Percentiles rank a stretch among this genome's conserved stretches.
These are phyloP conservation scores for Dryadomyces quercivorus DNA, from an alignment of 2,329 filamentous ascomycete species.

Conservation along the genomic window DNA sequence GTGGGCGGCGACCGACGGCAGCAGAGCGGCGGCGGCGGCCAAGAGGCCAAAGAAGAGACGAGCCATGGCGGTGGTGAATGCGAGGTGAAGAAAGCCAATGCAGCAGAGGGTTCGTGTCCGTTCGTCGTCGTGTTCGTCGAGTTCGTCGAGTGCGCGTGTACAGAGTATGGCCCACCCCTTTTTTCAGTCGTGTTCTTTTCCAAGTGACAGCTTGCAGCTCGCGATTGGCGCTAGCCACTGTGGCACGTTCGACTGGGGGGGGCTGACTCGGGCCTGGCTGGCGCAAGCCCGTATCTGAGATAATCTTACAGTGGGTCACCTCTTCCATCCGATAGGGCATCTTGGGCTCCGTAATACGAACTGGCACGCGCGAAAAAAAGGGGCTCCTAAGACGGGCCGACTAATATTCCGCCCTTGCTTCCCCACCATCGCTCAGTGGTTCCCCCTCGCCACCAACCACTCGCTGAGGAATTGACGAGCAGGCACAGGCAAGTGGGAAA, in stretches of 20 bases:
- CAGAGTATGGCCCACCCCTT: conserved; percentile 1
- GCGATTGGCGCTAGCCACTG: conserved; percentile 7
- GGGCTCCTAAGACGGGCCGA: not conserved
- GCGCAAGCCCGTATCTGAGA: not conserved
- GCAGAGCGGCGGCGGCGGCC: conserved; percentile 40
- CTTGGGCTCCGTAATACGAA: not conserved
- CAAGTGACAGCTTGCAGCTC: conserved; percentile 12
- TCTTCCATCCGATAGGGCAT: not conserved
- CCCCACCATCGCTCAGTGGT: not conserved
- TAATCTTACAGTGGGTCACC: not conserved
- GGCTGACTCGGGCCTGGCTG: not conserved
- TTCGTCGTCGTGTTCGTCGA: not conserved
- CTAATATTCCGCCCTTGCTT: not conserved
- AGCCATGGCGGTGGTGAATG: conserved; percentile 6
- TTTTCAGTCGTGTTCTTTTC: conserved; percentile 2
- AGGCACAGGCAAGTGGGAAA: too few species aligned
- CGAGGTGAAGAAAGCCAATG: not conserved
- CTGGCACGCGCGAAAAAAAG: not conserved
- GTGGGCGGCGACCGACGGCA: conserved; percentile 62
- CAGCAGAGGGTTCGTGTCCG: not conserved
- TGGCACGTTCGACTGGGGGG: not conserved
- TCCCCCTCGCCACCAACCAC: not conserved
- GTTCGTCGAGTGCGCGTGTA: conserved; percentile 4
- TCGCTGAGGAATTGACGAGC: not conserved
- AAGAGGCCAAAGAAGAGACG: conserved; percentile 16